These are phyloP conservation scores for Fusarium subglutinans DNA, from an alignment of 2,329 filamentous ascomycete genomes.

Conservation along the genomic window DNA sequence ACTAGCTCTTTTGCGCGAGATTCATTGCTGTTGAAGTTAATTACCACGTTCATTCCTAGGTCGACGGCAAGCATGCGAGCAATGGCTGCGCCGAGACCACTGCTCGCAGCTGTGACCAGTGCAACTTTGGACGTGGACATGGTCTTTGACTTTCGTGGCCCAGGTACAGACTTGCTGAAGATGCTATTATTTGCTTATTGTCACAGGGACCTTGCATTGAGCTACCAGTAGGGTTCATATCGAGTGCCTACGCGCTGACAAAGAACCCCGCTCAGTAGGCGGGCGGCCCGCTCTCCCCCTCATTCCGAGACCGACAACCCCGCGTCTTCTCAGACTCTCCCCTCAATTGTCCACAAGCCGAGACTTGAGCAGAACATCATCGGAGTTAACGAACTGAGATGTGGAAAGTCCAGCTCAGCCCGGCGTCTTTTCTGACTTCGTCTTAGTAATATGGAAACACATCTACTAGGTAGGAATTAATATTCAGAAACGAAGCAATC, in stretches of 20 bases:
- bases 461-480: no score
- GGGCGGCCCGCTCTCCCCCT: not conserved
- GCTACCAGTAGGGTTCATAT: not conserved
- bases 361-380: not conserved
- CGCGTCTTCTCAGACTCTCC: not conserved
- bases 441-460: not conserved
- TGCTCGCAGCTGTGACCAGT: conserved; percentile 62
- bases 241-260: not conserved
- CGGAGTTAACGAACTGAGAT: no score
- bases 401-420: rapidly evolving
- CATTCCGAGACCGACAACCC: not conserved
- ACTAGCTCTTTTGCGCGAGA: conserved; percentile 68
- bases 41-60: conserved; percentile 70
- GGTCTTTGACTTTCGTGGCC: rapidly evolving
- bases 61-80: conserved; percentile 73
- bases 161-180: rapidly evolving
- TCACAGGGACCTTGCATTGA: not conserved
- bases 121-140: conserved; percentile 38
- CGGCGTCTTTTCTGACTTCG: no score
- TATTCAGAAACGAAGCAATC: no score
- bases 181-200: not conserved
- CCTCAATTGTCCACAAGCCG: not conserved
- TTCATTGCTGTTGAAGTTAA: conserved; percentile 76
- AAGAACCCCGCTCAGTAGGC: not conserved
- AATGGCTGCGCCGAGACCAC: conserved; percentile 77